Conservation (phyloP, 768 basidiomycete species). For the Termitomyces sp. region DNA sequence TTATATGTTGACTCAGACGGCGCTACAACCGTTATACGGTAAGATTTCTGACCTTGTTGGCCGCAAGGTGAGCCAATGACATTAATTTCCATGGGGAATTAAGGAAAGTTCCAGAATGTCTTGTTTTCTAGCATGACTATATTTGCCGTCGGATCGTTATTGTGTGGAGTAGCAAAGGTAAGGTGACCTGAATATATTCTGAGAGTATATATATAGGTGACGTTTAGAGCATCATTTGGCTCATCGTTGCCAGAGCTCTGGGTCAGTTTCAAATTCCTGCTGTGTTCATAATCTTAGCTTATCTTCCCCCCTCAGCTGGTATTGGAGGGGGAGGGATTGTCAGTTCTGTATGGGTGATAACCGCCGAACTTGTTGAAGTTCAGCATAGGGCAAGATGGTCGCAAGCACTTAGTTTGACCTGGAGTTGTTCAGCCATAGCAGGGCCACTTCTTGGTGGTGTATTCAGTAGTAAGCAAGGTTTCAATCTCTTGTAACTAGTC, state of each 20-base stretch:
- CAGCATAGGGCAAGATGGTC: constrained; percentile 77
- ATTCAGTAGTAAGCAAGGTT: constrained; percentile 61
- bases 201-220: constrained; percentile 16
- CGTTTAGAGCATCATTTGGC: constrained; percentile 46
- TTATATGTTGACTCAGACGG: constrained; percentile 85
- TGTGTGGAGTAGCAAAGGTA: constrained; percentile 76
- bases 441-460: constrained; percentile 81
- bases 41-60: constrained; percentile 77
- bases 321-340: constrained; percentile 89
- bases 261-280: constrained; percentile 21
- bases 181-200: constrained; percentile 15
- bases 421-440: constrained; percentile 82
- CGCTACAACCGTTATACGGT: constrained; percentile 81
- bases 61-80: constrained; percentile 51
- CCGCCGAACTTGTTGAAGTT: constrained; percentile 77
- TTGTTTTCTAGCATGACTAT: constrained; percentile 70
- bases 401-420: constrained; percentile 79
- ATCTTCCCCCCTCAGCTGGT: constrained; percentile 43
- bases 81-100: neutral
- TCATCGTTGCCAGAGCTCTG: constrained; percentile 61
- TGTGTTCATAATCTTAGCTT: neutral
- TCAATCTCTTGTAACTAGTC: constrained; percentile 2
- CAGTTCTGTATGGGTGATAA: constrained; percentile 82
- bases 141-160: constrained; percentile 74
- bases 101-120: constrained; percentile 42